Base-by-base conservation (phyloP, 2,329 filamentous ascomycete genomes). In the Calonectria henricotiae region DNA sequence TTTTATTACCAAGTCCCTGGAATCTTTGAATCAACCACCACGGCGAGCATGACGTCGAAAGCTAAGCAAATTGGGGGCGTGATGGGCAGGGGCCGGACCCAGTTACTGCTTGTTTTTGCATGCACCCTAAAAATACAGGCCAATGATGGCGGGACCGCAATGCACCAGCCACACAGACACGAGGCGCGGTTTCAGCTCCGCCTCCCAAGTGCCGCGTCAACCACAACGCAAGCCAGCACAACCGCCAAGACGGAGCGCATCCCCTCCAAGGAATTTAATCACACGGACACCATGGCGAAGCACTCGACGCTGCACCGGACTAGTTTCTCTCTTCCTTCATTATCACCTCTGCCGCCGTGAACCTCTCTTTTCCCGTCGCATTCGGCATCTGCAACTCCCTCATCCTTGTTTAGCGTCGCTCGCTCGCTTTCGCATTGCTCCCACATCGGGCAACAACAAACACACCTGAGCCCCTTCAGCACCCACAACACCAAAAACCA, bases 181-280 rank as follows among this genome's bases (percentile, higher is more conserved):
- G 71, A 75, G 74, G 76, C 74, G 71, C 70, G 72, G 76, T 78
- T 73, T 77, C 76, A 76, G 75, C 76, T 76, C 69, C 76, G 76
- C 76, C 76, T 71, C 76, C 65, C 55, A 55, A 76, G 67, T 77
- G 76, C 76, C 76, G 76, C 76, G 76, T 78, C 75, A 78, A 78
- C 75, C 60, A 43, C 51, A 58, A 65, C 63, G 63, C 63, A 65
- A 65, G 63, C 63, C 54, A 25, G 39, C 15, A 32, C 62, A 46
- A 30, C 41, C 32, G 67, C 70, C 67, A 69, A 69, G 67, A 55
- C 67, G 54, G 37, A 64, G 62, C 60, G 44, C 47, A 44, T 47
- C 61, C 66, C 47, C 74, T 72, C 58, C 63, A 46, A 69, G 71
- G 69, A 66, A 70, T 69, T 71, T 44, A 60, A 71, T 70, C 73